Base-by-base conservation (phyloP, 441 rosid species). In the Euphorbia schlechtendalii region DNA sequence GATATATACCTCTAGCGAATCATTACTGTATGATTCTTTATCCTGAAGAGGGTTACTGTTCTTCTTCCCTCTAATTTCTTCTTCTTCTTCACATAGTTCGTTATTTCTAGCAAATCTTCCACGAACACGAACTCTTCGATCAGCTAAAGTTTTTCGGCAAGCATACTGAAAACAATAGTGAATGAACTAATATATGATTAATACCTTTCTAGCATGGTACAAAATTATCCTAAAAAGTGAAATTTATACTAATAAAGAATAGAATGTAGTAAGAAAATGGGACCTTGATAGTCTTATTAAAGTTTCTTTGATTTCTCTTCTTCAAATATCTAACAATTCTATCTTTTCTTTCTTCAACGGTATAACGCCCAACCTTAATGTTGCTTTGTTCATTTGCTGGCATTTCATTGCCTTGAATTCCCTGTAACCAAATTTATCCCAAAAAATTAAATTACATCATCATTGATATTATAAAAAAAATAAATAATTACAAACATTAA, bases 271-370 rank as follows among this genome's bases (percentile, higher is more conserved):
- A 25, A 56, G n/a, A 3, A 0, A 20, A 15, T 36, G 6, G 0
- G 20, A 92, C 98, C 96, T 93, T 88, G 68, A 93, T 93, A 41
- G 97, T 93, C 80, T 93, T 93, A 68, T 86, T 93, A 66, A 93
- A 90, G 80, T 93, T 93, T 73, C 98, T 86, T 71, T 83, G 88
- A 73, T 88, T 90, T 87, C 90, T 84, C 79, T 93, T 93, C 83
- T 90, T 90, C 81, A 90, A 71, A 71, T 88, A 93, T 71, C 91
- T 80, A n/a, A 82, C 81, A 74, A 93, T 93, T 76, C 92, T 84
- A 22, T 83, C 90, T 79, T 86, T 88, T 70, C 98, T 86, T 71
- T 93, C 96, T 73, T 90, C 97, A 8, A 73, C 90, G 0, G 98
- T 73, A 45, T 93, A 93, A 27, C 89, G 76, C 27, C 96, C 91